Evolutionary conservation across 495 filamentous ascomycete genomes (phyloP), one percentile per base, ranked within the genome.

Genomic region (Hypomontagnella monticulosa): DNA sequence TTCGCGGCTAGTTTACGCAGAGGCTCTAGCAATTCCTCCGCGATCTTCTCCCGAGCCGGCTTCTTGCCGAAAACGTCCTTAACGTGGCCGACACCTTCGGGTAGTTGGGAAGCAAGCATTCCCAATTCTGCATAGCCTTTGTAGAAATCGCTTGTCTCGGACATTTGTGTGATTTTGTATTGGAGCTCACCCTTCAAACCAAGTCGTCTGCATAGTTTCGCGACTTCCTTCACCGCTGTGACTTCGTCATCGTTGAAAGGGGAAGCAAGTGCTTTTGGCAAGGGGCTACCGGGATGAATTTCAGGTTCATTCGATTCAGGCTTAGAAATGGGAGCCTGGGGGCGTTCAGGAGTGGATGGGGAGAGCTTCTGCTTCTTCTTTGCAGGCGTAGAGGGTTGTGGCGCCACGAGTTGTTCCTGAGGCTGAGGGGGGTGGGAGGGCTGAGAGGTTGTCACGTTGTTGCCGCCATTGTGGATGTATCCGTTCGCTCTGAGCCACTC

Each of bases 401-500:
- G 56, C 5, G 61, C 48, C 4, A 15, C 27, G 9, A 15, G 60
- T 2, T 37, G 36, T n/a, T 34, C 14, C 16, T 16, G 20, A 10
- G 48, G 40, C 19, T 36, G 37, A 9, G 51, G 48, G 6, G 10
- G 4, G 32, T 41, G n/a, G 12, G 19, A 23, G 11, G 46, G 6
- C 33, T 14, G 41, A 33, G 44, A 34, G 4, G 67, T 59, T n/a
- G 34, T 70, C 27, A 44, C 19, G 16, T 68, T 63, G 36, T 61
- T 53, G 32, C 5, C 6, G 6, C 36, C 15, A 16, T 64, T 54
- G 10, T 14, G 20, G 4, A 61, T 74, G 46, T 67, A 55, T 7
- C 60, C 55, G 5, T 73, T 48, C 3, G 20, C 48, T 54, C 68
- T 70, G 1, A 81, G 75, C 75, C 73, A 80, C 23, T 77, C 69